Evolutionary conservation across 2,329 filamentous ascomycete genomes (phyloP).

Genomic region (Teratosphaeriaceae sp.): DNA sequence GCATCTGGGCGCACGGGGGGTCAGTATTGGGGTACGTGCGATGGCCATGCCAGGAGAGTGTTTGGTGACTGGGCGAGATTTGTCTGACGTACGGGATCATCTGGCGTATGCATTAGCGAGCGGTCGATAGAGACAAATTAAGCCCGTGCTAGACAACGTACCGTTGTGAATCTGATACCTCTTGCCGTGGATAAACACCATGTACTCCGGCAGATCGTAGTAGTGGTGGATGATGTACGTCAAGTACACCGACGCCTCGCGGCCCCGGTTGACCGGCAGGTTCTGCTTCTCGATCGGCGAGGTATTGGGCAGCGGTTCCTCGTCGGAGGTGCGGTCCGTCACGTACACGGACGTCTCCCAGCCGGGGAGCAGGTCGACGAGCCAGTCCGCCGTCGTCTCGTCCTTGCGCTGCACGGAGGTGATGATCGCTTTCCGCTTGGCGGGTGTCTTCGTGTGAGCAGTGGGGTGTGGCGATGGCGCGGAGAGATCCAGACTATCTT

Average conservation of each 20-base stretch:
- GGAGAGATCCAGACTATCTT: neutral
- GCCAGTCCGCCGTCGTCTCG: constrained; percentile 1
- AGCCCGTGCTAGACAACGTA: neutral
- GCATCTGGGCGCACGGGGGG: neutral
- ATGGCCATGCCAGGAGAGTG: neutral
- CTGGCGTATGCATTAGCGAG: neutral
- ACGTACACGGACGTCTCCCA: neutral
- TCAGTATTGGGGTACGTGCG: no score
- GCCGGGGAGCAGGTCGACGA: neutral
- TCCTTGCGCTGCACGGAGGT: neutral
- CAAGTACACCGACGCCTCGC: neutral
- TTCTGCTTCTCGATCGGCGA: neutral
- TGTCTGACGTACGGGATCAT: neutral
- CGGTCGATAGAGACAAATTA: neutral
- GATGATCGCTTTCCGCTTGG: neutral
- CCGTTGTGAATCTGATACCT: constrained; percentile 2
- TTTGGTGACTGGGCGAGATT: no score
- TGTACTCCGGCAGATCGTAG: neutral
- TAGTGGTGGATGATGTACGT: neutral
- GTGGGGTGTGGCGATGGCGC: no score
- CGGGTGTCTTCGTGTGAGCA: neutral
- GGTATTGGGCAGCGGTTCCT: neutral
- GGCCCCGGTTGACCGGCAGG: neutral
- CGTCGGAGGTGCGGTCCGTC: neutral
- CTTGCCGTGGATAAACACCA: constrained; percentile 1